Conservation (phyloP, 805 yeast genomes). For the Starmera pachycereana region DNA sequence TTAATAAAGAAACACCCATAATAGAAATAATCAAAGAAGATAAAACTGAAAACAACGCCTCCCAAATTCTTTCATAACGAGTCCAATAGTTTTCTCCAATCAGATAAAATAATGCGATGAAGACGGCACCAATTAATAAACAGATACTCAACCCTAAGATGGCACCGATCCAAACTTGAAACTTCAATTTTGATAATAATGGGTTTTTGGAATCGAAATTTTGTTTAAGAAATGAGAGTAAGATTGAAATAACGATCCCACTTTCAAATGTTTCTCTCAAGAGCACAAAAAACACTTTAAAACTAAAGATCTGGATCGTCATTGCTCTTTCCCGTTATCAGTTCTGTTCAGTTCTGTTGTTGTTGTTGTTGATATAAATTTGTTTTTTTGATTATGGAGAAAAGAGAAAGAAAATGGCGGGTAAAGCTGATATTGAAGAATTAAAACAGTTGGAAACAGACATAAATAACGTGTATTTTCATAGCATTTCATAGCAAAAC, state of each 20-base stretch:
- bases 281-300: slow-evolving; percentile 70
- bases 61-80: slow-evolving; percentile 82
- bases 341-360: neutral
- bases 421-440: too few species aligned
- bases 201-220: slow-evolving; percentile 35
- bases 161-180: slow-evolving; percentile 84
- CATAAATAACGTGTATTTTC: too few species aligned
- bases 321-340: slow-evolving; percentile 1
- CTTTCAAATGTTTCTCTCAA: slow-evolving; percentile 94
- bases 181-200: slow-evolving; percentile 34
- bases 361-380: neutral
- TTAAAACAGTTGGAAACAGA: too few species aligned
- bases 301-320: slow-evolving; percentile 26
- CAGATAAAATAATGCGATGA: slow-evolving; percentile 64
- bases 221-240: slow-evolving; percentile 85
- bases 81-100: slow-evolving; percentile 84
- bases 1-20: slow-evolving; percentile 77
- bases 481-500: too few species aligned
- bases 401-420: too few species aligned
- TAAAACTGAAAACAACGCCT: slow-evolving; percentile 70
- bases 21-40: slow-evolving; percentile 73
- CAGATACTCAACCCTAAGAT: slow-evolving; percentile 61
- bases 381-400: neutral
- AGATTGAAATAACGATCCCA: slow-evolving; percentile 80
- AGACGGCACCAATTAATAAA: slow-evolving; percentile 58